phyloP scores from a whole-genome alignment of 192 early-diverging fungal species.

The Backusella tarrabulga region DNA sequence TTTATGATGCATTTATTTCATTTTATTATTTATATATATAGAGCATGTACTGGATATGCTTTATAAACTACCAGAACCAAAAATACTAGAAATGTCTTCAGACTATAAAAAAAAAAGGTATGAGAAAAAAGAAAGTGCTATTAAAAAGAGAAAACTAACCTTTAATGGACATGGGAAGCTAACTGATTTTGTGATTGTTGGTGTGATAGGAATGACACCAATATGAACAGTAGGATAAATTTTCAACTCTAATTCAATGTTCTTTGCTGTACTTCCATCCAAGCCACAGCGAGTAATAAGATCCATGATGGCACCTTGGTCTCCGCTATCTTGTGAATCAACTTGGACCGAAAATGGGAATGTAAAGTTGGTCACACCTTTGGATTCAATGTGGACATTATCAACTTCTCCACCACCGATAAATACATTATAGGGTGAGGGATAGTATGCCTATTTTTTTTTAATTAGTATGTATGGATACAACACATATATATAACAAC shows the following conservation, averaged over 20 bases:
- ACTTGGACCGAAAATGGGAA: constrained; percentile 49
- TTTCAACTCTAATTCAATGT: constrained; percentile 44
- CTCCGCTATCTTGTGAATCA: constrained; percentile 17
- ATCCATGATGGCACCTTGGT: constrained; percentile 41
- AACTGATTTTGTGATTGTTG: constrained; percentile 37
- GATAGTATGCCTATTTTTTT: constrained; percentile 50
- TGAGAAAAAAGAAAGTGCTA: background rate
- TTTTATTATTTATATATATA: background rate
- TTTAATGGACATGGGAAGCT: constrained; percentile 40
- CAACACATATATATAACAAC: background rate
- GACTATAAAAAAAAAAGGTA: background rate
- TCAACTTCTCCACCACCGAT: constrained; percentile 48
- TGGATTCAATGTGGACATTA: constrained; percentile 40
- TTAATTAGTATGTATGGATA: background rate
- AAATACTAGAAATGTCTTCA: background rate
- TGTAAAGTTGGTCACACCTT: constrained; percentile 36
- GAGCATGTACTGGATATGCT: background rate
- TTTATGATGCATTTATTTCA: background rate
- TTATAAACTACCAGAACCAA: background rate
- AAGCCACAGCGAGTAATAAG: constrained; percentile 45
- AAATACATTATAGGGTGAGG: constrained; percentile 29
- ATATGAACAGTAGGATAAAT: constrained; percentile 48
- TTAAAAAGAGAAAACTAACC: constrained; percentile 18
- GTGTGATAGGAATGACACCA: constrained; percentile 41
- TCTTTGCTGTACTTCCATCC: constrained; percentile 16